A percentile compares a stretch with the other conserved stretches of the same genome.
Evolutionary conservation across 805 yeast species (phyloP).

Genomic region (Pichia nanzhaoensis): DNA sequence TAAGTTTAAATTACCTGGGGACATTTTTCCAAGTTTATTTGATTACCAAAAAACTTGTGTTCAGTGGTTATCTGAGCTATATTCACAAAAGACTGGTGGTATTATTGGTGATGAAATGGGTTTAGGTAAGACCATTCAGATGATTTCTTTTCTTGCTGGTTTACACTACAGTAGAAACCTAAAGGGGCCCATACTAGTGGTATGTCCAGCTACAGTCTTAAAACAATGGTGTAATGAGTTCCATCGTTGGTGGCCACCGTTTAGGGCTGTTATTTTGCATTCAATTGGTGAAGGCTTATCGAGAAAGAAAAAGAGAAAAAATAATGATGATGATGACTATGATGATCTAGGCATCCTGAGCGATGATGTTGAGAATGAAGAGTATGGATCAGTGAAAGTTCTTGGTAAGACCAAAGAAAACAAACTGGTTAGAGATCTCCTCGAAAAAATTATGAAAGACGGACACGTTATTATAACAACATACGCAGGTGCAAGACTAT

Average conservation of each 20-base stretch:
- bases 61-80: conserved; percentile 96
- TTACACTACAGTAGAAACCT: conserved; percentile 74
- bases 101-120: conserved; percentile 99
- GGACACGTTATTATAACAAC: conserved; percentile 91
- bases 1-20: conserved; percentile 78
- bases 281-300: conserved; percentile 84
- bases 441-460: conserved; percentile 49
- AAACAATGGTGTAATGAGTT: conserved; percentile 97
- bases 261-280: conserved; percentile 79
- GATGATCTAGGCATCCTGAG: conserved; percentile 47
- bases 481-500: conserved; percentile 51
- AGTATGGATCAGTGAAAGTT: conserved; percentile 26
- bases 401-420: conserved; percentile 24
- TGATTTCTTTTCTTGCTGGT: conserved; percentile 86
- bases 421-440: conserved; percentile 33
- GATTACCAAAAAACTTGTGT: conserved; percentile 96
- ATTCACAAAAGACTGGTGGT: conserved; percentile 85
- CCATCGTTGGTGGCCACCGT: conserved; percentile 97
- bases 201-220: conserved; percentile 95
- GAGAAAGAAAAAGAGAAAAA: conserved; percentile 13
- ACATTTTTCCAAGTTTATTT: conserved; percentile 76
- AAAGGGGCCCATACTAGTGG: conserved; percentile 73
- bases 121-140: conserved; percentile 89
- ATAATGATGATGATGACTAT: conserved; percentile 34
- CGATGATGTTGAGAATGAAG: conserved; percentile 40